Base-by-base conservation (phyloP, 345 rosid species). In the Populus nigra region DNA sequence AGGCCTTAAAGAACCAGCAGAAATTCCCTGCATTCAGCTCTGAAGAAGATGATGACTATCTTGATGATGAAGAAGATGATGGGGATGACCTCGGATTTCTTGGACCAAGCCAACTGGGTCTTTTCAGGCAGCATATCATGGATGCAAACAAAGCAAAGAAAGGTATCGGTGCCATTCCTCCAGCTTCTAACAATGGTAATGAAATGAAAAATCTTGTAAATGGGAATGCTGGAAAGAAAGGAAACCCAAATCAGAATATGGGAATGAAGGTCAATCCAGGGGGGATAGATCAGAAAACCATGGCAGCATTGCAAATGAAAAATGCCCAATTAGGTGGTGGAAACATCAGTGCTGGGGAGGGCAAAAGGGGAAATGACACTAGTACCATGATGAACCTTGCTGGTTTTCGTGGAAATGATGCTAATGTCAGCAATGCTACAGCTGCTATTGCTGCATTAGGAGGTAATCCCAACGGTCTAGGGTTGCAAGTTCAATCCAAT, bases 271-370 rank as follows among this genome's bases (percentile, higher is more conserved):
- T 75, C 9, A 82, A 66, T 39, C 75, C 84, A 41, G 87, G 84
- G 16, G 83, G 72, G 41, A 80, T 87, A 57, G 89, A 89, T 86
- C 87, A 66, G 65, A 81, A 90, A 82, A 76, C 86, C 11, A 75
- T 89, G 83, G 85, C 91, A 16, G 89, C 92, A 23, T 7, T 87
- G 85, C 87, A 88, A 76, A 80, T 87, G 88, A 87, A 83, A 76
- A 86, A 78, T 80, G 86, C 77, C 41, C 83, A 80, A n/a, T 39
- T 79, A 16, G 79, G 69, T 22, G 90, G 79, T 41, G 84, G 82
- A 35, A 68, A 23, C 73, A 68, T 66, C 4, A 78, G 59, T 55
- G 53, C 43, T 63, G 76, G 78, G 15, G 88, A 85, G 43, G 85
- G 69, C 38, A 86, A 77, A 65, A 75, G 81, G 73, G 79, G 71